A percentile compares a stretch with the other conserved stretches of the same genome.
Evolutionary conservation across 116 monocot species (phyloP).

Genomic region (Trichopus zeylanicus): DNA sequence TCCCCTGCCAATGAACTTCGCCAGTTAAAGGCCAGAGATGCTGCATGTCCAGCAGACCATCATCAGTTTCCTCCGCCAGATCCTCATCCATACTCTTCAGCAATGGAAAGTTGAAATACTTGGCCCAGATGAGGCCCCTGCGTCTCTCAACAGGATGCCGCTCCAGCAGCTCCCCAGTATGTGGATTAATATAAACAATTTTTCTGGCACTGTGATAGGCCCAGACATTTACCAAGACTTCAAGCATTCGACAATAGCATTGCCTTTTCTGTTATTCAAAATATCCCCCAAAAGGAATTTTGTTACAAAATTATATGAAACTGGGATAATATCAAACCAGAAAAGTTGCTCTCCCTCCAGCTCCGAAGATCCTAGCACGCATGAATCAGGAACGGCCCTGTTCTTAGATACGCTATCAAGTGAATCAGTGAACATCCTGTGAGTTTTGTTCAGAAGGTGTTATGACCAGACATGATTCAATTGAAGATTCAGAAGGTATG

Average conservation of each 20-base stretch:
- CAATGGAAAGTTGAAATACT: conserved; percentile 51
- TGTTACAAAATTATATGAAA: neutral
- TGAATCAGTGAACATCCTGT: conserved; percentile 86
- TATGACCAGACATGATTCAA: neutral
- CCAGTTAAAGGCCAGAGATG: conserved; percentile 89
- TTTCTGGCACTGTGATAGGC: conserved; percentile 86
- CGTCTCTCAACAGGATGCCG: conserved; percentile 55
- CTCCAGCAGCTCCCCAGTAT: conserved; percentile 49
- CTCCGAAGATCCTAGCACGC: conserved; percentile 59
- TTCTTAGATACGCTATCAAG: conserved; percentile 50
- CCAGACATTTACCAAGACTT: conserved; percentile 88
- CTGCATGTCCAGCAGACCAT: conserved; percentile 20
- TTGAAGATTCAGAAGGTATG: too few species aligned
- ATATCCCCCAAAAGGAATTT: neutral
- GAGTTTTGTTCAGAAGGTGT: conserved; percentile 2
- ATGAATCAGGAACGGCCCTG: conserved; percentile 14
- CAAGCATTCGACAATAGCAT: conserved; percentile 79
- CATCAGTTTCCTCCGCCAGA: conserved; percentile 84
- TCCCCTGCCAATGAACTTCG: conserved; percentile 80
- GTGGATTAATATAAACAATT: conserved; percentile 81
- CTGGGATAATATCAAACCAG: neutral
- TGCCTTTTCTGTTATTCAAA: conserved; percentile 53
- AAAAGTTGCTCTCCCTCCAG: conserved; percentile 40
- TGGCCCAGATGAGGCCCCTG: conserved; percentile 66
- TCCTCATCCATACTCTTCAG: conserved; percentile 97